Conservation (phyloP, 2,329 filamentous ascomycete species). For the Fusarium hainanense region DNA sequence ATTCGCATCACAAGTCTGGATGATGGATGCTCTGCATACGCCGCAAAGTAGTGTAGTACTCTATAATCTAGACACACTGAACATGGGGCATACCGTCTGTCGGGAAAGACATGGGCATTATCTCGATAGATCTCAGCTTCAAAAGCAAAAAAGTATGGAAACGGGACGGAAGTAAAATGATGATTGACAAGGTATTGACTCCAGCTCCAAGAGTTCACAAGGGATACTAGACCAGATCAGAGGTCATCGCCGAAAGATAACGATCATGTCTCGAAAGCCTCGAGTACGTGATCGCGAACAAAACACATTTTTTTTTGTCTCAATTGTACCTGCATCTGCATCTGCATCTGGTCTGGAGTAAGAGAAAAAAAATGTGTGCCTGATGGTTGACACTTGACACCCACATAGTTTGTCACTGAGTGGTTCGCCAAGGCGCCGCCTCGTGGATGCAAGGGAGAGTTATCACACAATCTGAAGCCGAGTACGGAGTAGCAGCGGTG, state of each 20-base stretch:
- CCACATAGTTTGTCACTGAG: conserved; percentile 13
- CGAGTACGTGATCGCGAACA: conserved; percentile 17
- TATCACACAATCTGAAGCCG: conserved; percentile 18
- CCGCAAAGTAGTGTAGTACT: conserved; percentile 22
- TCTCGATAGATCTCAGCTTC: conserved; percentile 33
- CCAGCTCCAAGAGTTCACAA: conserved; percentile 12
- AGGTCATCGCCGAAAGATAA: conserved; percentile 8
- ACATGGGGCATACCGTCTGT: neutral
- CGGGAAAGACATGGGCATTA: neutral
- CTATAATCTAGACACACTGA: neutral
- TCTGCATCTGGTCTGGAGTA: conserved; percentile 6
- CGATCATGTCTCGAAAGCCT: conserved; percentile 2
- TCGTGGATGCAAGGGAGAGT: conserved; percentile 38
- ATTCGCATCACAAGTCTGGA: conserved; percentile 27
- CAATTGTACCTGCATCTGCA: conserved; percentile 19
- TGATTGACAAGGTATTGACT: neutral
- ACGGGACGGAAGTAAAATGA: conserved; percentile 5
- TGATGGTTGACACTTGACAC: conserved; percentile 25
- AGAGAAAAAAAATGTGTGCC: conserved; percentile 1
- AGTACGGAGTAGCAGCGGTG: conserved; percentile 22
- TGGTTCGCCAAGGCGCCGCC: conserved; percentile 25
- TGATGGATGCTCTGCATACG: conserved; percentile 26
- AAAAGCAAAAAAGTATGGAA: conserved; percentile 4
- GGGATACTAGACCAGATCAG: conserved; percentile 10
- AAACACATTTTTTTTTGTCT: conserved; percentile 5